Evolutionary conservation across 2,329 filamentous ascomycete genomes (phyloP).

Genomic region (Purpureocillium lavendulum): DNA sequence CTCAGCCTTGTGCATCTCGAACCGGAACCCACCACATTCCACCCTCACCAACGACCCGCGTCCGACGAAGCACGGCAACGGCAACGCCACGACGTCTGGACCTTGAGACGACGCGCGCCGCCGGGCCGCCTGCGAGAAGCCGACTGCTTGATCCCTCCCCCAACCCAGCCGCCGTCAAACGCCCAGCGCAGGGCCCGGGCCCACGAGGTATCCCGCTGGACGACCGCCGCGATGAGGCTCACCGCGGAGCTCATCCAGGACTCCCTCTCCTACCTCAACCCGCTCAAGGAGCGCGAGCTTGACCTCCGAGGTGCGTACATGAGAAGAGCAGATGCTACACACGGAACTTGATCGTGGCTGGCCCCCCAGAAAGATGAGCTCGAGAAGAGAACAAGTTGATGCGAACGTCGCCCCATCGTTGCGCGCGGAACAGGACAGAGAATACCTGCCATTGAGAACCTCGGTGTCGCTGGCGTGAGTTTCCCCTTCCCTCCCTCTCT

Average conservation of each 20-base stretch:
- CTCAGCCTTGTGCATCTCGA: conserved; percentile 19
- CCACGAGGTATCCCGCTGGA: neutral
- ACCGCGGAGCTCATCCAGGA: conserved; percentile 89
- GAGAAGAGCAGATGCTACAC: conserved; percentile 98
- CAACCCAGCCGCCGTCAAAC: no score
- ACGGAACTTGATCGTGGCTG: conserved; percentile 16
- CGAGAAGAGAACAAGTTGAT: conserved; percentile 64
- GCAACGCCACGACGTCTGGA: neutral
- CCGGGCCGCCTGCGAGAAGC: no score
- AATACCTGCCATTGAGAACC: conserved; percentile 94
- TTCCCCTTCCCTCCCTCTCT: conserved; percentile 4
- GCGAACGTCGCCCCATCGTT: conserved; percentile 42
- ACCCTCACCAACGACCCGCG: neutral
- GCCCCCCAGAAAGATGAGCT: no score
- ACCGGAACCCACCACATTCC: neutral
- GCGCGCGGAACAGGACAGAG: conserved; percentile 73
- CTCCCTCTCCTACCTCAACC: conserved; percentile 97
- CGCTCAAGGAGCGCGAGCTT: conserved; percentile 96
- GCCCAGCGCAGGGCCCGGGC: no score
- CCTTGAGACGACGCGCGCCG: no score
- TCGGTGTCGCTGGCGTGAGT: conserved; percentile 86
- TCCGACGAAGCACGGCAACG: no score
- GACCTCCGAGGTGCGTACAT: conserved; percentile 92
- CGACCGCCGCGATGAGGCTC: conserved; percentile 65
- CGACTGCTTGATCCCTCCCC: no score